Base-by-base conservation (phyloP, 1,284 basidiomycete species). In the Rhodotorula sp. region DNA sequence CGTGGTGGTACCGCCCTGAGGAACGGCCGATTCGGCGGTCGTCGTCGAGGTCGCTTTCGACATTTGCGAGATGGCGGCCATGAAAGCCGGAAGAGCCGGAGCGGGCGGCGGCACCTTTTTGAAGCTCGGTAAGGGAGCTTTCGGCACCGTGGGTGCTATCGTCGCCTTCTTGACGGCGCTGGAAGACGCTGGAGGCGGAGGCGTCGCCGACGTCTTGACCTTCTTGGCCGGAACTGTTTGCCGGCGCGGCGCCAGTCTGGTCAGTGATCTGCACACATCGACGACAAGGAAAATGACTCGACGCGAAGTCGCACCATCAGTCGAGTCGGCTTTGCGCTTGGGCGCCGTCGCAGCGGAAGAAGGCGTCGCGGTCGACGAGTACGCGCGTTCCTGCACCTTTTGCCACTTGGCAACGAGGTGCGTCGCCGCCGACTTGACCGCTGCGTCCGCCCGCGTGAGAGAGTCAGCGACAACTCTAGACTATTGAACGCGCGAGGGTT, bases 211-310 rank as follows among this genome's bases (percentile, higher is more conserved):
- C 47, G 69, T 64, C 49, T 73, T 73, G 39, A 51, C 31, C 68
- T 73, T 73, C 68, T 73, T 73, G 6, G 60, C 51, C 5, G 68
- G 56, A 23, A 10, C 72, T 70, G 68, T 18, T 16, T 34, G 20
- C 26, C 29, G 21, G 21, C 2, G 15, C 5, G 3, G 26, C 6
- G 58, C n/a, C n/a, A 12, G 48, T 59, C n/a, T 47, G 15, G 26
- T 49, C 15, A 20, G 34, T 29, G 0, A 6, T 0, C 16, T 8
- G 3, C 20, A n/a, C 20, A n/a, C 21, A 10, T 18, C 26, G 48
- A 20, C 18, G 16, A 14, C 20, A 14, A 4, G 10, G 12, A 2
- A 43, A 43, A n/a, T 14, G 2, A 26, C 15, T 14, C 29, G 29
- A n/a, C n/a, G 0, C 14, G n/a, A 2, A 14, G 29, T 43, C 66